Conservation (phyloP, 2,329 filamentous ascomycete genomes). For the Colletotrichum tanaceti region DNA sequence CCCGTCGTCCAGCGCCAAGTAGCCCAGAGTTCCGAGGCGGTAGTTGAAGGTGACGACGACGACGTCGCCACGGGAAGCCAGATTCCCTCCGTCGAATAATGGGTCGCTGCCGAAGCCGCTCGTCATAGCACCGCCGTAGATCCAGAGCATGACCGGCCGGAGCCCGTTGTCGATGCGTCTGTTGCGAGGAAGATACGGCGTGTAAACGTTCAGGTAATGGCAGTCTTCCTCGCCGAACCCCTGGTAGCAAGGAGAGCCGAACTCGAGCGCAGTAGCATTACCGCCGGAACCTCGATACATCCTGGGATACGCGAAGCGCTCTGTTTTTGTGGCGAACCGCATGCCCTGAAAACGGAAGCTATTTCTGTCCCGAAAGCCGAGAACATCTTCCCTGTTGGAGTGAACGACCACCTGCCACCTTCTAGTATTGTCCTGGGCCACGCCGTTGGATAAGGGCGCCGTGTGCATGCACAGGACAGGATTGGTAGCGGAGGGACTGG, state of each 20-base stretch:
- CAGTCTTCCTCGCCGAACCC: conserved; percentile 53
- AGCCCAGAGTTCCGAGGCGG: conserved; percentile 67
- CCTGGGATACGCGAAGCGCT: conserved; percentile 54
- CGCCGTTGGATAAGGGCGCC: conserved; percentile 54
- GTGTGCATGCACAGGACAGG: conserved; percentile 57
- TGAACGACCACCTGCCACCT: conserved; percentile 53
- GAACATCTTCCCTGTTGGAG: conserved; percentile 54
- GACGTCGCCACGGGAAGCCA: conserved; percentile 58
- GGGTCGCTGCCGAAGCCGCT: conserved; percentile 56
- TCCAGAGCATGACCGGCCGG: conserved; percentile 60
- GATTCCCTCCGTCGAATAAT: conserved; percentile 58
- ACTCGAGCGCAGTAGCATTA: conserved; percentile 46
- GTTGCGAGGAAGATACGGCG: conserved; percentile 52
- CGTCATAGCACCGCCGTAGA: conserved; percentile 57
- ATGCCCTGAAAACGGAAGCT: conserved; percentile 62
- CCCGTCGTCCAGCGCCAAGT: conserved; percentile 63
- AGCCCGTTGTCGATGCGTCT: conserved; percentile 48
- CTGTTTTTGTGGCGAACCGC: conserved; percentile 53
- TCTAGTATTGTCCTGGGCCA: conserved; percentile 47
- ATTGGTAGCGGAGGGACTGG: conserved; percentile 42
- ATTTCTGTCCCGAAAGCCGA: conserved; percentile 57
- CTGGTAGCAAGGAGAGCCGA: conserved; percentile 53
- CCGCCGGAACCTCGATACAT: conserved; percentile 48
- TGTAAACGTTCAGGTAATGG: conserved; percentile 60
- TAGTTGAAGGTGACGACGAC: conserved; percentile 71